phyloP scores from a whole-genome alignment of 345 rosid genomes.

The Combretum micranthum region DNA sequence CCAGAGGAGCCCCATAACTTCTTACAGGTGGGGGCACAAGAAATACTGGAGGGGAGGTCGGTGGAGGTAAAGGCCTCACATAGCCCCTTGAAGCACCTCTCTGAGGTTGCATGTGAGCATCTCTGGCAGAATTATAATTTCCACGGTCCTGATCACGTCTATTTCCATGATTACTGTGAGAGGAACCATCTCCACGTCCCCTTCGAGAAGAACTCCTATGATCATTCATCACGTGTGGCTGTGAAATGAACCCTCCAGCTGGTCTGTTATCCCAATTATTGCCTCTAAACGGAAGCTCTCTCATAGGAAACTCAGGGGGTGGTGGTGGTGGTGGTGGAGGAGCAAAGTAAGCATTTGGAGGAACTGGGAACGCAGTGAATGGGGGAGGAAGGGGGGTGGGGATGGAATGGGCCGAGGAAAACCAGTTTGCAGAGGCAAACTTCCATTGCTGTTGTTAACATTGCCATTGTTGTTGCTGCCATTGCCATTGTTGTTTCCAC shows the following conservation, averaged over 20 bases:
- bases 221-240: constrained; percentile 25
- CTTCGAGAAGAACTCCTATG: constrained; percentile 38
- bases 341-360: constrained; percentile 27
- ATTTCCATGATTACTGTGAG: constrained; percentile 27
- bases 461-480: too few relatives aligned
- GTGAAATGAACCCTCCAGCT: constrained; percentile 32
- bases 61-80: constrained; percentile 36
- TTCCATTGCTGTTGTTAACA: constrained; percentile 12
- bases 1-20: constrained; percentile 27
- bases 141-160: constrained; percentile 52
- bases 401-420: constrained; percentile 26
- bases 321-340: constrained; percentile 21
- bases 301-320: constrained; percentile 27
- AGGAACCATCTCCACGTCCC: constrained; percentile 41
- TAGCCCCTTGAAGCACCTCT: constrained; percentile 45
- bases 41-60: constrained; percentile 20
- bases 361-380: constrained; percentile 21
- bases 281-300: constrained; percentile 32
- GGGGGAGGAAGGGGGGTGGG: constrained; percentile 34
- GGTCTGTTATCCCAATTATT: constrained; percentile 42
- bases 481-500: neutral
- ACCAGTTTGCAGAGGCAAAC: constrained; percentile 20
- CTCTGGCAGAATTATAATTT: constrained; percentile 37
- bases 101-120: constrained; percentile 32
- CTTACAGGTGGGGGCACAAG: constrained; percentile 26